Evolutionary conservation across 1,139 yeast genomes (phyloP), one percentile per base, ranked within the genome.

Genomic region (Candida sojae): DNA sequence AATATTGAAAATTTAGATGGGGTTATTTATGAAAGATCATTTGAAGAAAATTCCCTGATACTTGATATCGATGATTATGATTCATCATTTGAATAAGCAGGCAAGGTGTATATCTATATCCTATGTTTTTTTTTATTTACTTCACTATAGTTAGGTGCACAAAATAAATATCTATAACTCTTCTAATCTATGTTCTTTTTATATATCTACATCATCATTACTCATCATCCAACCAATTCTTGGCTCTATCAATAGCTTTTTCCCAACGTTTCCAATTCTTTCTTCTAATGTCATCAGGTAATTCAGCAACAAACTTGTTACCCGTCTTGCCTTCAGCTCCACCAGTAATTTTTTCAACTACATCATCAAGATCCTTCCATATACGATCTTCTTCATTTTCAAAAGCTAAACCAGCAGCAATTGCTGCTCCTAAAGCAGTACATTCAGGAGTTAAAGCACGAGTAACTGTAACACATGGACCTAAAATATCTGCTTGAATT

Each of bases 391-490:
- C 73, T 43, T 72, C 82, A 51, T 80, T 75, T 57, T 80, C 69
- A 53, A 75, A 73, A 2, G 92, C 85, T 59, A 91, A 73, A 10
- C 97, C 97, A 2, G 98, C 96, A 21, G 97, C 97, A 59, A 92
- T 88, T 10, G 97, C 97, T 10, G 97, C 96, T 28, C 98, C 98
- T 54, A 92, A 77, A 1, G 98, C 97, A 5, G 98, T 92, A 64
- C 97, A 91, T 69, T 92, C 98, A 33, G 90, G 74, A 66, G 87
- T 88, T 30, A 82, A 79, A 1, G 97, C 93, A 59, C 97, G 77
- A 61, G 82, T 80, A 44, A 92, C 95, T 32, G 84, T 82, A 35
- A 91, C 90, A 65, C 96, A 90, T 2, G 90, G 90, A 0, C 92
- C 92, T 58, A 91, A 76, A 53, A 92, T 84, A 66, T 92, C 96